These are phyloP conservation scores for Boletus huronensis DNA, from an alignment of 768 basidiomycete genomes.

Conservation along the genomic window DNA sequence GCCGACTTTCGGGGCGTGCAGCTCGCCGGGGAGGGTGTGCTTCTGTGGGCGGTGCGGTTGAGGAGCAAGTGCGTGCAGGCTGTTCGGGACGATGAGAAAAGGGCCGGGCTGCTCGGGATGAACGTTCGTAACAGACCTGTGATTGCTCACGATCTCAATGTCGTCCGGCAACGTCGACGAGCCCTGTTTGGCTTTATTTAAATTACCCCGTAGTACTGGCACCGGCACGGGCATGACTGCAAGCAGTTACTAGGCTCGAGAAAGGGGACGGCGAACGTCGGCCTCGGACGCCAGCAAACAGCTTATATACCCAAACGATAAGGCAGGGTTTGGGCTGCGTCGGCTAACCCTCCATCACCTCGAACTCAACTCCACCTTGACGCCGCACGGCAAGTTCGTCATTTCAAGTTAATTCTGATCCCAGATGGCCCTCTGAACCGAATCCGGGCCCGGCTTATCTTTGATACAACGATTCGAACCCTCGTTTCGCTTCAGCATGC, in stretches of 20 bases:
- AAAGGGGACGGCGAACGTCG: too few relatives aligned
- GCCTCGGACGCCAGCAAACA: too few relatives aligned
- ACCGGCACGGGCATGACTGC: slow-evolving; percentile 27
- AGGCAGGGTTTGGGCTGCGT: not conserved
- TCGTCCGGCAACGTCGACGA: slow-evolving; percentile 13
- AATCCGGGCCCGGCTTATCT: not conserved
- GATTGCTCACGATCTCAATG: slow-evolving; percentile 6
- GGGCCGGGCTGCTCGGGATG: not conserved
- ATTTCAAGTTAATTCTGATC: not conserved
- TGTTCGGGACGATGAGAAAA: slow-evolving; percentile 1
- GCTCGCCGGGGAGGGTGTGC: not conserved
- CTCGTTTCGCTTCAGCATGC: not conserved
- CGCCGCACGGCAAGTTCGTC: slow-evolving; percentile 14
- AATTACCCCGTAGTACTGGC: slow-evolving; percentile 13
- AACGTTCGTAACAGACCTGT: slow-evolving; percentile 20
- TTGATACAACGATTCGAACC: not conserved
- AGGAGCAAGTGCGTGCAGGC: not conserved
- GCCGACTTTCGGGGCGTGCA: slow-evolving; percentile 4
- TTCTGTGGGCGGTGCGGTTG: not conserved
- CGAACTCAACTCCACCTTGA: slow-evolving; percentile 14
- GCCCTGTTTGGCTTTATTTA: slow-evolving; percentile 30
- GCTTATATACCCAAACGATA: not conserved
- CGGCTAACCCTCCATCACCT: not conserved
- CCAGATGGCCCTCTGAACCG: not conserved
- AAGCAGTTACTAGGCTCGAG: too few relatives aligned